Conservation (phyloP, 2,329 filamentous ascomycete genomes). For the Sporothrix brunneoviolacea region DNA sequence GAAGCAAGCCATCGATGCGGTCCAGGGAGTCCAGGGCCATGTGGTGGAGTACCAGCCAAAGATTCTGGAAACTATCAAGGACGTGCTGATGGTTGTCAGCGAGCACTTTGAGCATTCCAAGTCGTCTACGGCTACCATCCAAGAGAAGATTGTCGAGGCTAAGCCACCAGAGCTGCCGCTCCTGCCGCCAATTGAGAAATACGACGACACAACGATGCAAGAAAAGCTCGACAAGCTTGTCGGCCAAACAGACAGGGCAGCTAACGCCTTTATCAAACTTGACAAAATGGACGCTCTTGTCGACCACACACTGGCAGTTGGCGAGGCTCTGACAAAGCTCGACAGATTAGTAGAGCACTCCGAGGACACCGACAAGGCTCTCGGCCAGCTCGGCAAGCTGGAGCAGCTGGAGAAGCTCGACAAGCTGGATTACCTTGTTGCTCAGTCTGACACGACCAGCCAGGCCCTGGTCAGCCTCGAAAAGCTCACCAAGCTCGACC, state of each 20-base stretch:
- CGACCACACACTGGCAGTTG: constrained; percentile 14
- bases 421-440: constrained; percentile 44
- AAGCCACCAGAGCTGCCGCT: constrained; percentile 54
- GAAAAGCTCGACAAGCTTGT: constrained; percentile 55
- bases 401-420: constrained; percentile 11
- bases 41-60: constrained; percentile 81
- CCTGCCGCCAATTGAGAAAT: constrained; percentile 53
- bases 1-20: constrained; percentile 62
- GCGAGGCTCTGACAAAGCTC: constrained; percentile 12
- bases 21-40: constrained; percentile 71
- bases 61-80: constrained; percentile 77
- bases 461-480: constrained; percentile 52
- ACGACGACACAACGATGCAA: constrained; percentile 56
- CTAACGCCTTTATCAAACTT: constrained; percentile 66
- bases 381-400: constrained; percentile 6
- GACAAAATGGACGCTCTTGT: constrained; percentile 75
- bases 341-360: constrained; percentile 18
- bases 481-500: constrained; percentile 16
- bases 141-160: constrained; percentile 55
- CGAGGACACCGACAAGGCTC: constrained; percentile 12
- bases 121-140: constrained; percentile 48
- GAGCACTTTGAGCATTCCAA: constrained; percentile 88
- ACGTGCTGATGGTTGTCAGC: constrained; percentile 74
- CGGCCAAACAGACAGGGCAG: constrained; percentile 56
- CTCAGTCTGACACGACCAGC: constrained; percentile 57